These are phyloP conservation scores for Colletotrichum lentis DNA, from an alignment of 2,329 filamentous ascomycete genomes.

Conservation along the genomic window DNA sequence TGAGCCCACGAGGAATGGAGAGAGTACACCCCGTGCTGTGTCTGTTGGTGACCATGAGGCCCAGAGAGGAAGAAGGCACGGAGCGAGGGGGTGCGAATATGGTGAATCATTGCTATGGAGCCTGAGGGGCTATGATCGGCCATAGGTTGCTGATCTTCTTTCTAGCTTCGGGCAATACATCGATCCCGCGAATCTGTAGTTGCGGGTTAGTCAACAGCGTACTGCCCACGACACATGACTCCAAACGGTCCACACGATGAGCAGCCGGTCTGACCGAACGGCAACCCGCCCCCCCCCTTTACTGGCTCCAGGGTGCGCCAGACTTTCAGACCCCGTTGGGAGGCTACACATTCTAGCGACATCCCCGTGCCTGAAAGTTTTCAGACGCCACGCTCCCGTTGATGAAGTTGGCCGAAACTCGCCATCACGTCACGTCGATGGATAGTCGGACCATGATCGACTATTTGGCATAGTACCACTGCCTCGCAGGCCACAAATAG, in stretches of 20 bases:
- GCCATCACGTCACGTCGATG: background rate
- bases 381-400: background rate
- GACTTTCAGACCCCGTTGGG: background rate
- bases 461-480: background rate
- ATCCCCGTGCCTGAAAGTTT: background rate
- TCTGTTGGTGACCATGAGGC: too few relatives aligned
- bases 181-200: too few relatives aligned
- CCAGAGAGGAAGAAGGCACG: too few relatives aligned
- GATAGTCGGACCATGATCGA: background rate
- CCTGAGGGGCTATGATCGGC: too few relatives aligned
- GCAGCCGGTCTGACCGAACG: background rate
- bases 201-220: too few relatives aligned
- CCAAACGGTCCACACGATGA: background rate
- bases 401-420: background rate
- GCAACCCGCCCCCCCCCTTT: background rate
- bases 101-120: too few relatives aligned
- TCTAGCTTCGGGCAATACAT: too few relatives aligned
- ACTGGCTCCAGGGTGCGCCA: background rate
- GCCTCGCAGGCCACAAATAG: conserved; percentile 12
- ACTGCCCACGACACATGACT: background rate
- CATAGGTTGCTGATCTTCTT: too few relatives aligned
- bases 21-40: background rate
- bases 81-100: too few relatives aligned
- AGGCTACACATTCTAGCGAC: background rate
- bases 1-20: background rate